Evolutionary conservation across 2,329 filamentous ascomycete species (phyloP).

Genomic region (Cladosporium austrohemisphaericum): DNA sequence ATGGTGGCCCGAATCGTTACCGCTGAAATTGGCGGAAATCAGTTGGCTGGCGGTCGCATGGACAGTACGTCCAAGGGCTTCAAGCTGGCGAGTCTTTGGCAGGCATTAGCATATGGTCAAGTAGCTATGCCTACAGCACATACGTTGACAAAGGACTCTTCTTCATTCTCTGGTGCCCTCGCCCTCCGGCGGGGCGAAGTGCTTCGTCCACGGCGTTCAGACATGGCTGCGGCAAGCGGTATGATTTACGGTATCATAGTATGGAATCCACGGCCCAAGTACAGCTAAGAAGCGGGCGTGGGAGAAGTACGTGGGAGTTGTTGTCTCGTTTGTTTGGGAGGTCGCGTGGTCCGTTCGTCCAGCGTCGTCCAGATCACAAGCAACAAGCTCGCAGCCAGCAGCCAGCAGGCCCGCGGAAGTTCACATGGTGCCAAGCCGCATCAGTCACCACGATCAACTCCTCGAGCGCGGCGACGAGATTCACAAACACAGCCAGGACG

Average conservation of each 20-base stretch:
- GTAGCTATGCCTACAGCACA: neutral
- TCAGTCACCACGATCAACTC: too few relatives aligned
- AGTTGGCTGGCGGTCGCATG: constrained; percentile 89
- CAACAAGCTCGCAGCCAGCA: too few relatives aligned
- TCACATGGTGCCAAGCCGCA: too few relatives aligned
- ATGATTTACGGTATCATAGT: constrained; percentile 3
- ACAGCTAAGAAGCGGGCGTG: too few relatives aligned
- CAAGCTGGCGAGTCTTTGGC: constrained; percentile 73
- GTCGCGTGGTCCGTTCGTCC: constrained; percentile 4
- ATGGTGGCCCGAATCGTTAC: constrained; percentile 36
- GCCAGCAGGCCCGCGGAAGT: too few relatives aligned
- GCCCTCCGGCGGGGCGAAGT: constrained; percentile 24
- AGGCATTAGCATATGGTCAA: neutral
- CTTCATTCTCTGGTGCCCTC: constrained; percentile 2
- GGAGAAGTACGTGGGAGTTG: neutral
- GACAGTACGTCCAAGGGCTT: constrained; percentile 91
- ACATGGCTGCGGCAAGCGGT: constrained; percentile 19
- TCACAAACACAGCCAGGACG: constrained; percentile 61
- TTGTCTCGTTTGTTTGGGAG: too few relatives aligned
- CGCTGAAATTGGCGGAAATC: constrained; percentile 52
- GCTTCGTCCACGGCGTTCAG: constrained; percentile 28
- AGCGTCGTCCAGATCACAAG: constrained; percentile 1
- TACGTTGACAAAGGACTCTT: constrained; percentile 16
- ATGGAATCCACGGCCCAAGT: neutral
- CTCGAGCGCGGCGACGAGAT: constrained; percentile 67